Conservation (phyloP, 116 monocot genomes). For the Phalaenopsis hybrid region DNA sequence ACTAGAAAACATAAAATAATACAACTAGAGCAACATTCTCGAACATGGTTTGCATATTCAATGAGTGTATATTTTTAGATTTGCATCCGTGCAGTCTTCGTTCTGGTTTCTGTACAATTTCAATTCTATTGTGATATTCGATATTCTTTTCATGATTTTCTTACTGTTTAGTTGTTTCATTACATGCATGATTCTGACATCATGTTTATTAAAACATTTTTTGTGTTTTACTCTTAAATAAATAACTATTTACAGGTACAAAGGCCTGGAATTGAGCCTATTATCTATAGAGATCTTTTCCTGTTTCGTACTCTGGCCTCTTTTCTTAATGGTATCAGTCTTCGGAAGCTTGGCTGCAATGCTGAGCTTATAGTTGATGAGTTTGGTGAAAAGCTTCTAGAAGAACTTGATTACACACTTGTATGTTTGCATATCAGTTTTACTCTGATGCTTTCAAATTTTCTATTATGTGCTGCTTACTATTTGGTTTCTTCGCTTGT, state of each 20-base stretch:
- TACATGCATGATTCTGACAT: neutral
- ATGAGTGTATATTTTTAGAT: neutral
- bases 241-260: conserved; percentile 48
- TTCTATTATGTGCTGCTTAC: no score
- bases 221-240: neutral
- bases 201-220: neutral
- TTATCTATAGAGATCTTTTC: conserved; percentile 97
- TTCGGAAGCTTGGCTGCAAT: conserved; percentile 97
- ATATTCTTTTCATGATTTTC: neutral
- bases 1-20: neutral
- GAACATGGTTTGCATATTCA: neutral
- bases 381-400: conserved; percentile 97
- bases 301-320: conserved; percentile 95
- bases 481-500: no score
- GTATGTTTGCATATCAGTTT: conserved; percentile 28
- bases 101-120: neutral
- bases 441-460: neutral
- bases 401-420: conserved; percentile 96
- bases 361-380: conserved; percentile 99
- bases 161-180: neutral
- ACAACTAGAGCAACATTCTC: neutral
- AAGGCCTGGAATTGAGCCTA: conserved; percentile 94
- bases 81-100: neutral
- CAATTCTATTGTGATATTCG: neutral
- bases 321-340: conserved; percentile 91